Base-by-base conservation (phyloP, 2,329 filamentous ascomycete genomes). In the Penicillium occitanis region DNA sequence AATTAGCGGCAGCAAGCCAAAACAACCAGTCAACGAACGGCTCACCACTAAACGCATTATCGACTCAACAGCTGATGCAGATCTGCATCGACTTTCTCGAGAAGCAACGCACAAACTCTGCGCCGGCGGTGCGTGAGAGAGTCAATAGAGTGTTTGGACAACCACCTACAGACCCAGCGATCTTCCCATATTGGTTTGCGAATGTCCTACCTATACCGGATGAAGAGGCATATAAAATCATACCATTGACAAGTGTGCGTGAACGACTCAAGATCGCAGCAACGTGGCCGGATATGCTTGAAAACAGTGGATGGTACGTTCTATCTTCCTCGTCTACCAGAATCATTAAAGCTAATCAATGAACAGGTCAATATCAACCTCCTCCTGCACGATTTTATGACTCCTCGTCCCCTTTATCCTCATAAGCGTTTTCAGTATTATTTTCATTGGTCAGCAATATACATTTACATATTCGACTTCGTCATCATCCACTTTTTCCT, bases 101-200 rank as follows among this genome's bases (percentile, higher is more conserved):
- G 19, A 85, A 85, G 58, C 93, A 92, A 86, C 85, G 87, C 63
- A 83, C 83, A 5, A 82, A 87, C 63, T 91, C 89, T 66, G 90
- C 89, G 0, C 85, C 86, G 0, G 96, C 92, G 92, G 81, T 96
- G 33, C 87, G 91, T 64, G 84, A 88, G 48, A 86, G 89, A 8
- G 88, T 93, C 40, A 80, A 93, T 35, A 80, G 87, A 37, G 88
- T 91, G 5, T 95, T 94, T 70, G 93, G 93, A 13, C 87, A 90
- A 66, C 90, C 89, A 22, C 93, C 92, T 0, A 82, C 86, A 17
- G 91, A 96, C 72, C 88, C 92, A 0, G 88, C 88, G 2, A 76
- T 87, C 1, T 95, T 97, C 70, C 91, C 93, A 0, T 97, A 93
- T 85, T 97, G 93, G 93, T 90, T 97, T 70, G 93, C 91, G 10